Evolutionary conservation across 192 early-diverging fungal species (phyloP).

Genomic region (Pilobolus umbonatus): DNA sequence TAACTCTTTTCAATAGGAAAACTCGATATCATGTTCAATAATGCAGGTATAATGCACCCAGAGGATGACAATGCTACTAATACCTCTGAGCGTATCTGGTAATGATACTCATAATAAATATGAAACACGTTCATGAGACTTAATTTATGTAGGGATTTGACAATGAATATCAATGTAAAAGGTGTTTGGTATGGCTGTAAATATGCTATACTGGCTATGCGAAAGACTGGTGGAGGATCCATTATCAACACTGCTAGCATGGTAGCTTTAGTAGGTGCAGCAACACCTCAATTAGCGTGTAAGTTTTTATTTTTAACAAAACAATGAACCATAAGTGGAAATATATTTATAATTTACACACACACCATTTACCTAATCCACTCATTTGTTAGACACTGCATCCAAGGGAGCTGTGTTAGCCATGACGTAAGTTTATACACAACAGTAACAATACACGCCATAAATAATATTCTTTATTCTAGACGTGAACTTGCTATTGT

Average conservation of each 20-base stretch:
- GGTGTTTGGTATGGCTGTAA: constrained; percentile 88
- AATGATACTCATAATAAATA: constrained; percentile 34
- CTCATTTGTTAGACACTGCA: constrained; percentile 57
- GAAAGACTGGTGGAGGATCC: constrained; percentile 65
- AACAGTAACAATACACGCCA: no score
- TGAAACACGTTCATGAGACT: constrained; percentile 4
- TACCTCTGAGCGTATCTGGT: constrained; percentile 77
- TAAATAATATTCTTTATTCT: constrained; percentile 5
- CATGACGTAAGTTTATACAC: constrained; percentile 63
- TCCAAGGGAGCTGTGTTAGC: constrained; percentile 84
- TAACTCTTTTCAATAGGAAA: constrained; percentile 44
- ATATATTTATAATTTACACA: not conserved
- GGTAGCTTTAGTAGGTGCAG: constrained; percentile 72
- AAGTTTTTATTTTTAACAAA: constrained; percentile 25
- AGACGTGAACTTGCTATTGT: constrained; percentile 74
- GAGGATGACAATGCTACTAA: constrained; percentile 72
- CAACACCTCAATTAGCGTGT: constrained; percentile 82
- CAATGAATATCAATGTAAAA: constrained; percentile 82
- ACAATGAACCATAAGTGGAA: not conserved
- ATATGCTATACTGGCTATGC: constrained; percentile 72
- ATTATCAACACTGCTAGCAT: constrained; percentile 87
- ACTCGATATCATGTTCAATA: constrained; percentile 81
- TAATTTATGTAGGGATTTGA: constrained; percentile 45
- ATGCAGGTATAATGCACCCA: constrained; percentile 83
- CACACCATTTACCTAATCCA: constrained; percentile 1